These are phyloP conservation scores for Ajuga reptans DNA, from an alignment of 305 asterid genomes.

Conservation along the genomic window DNA sequence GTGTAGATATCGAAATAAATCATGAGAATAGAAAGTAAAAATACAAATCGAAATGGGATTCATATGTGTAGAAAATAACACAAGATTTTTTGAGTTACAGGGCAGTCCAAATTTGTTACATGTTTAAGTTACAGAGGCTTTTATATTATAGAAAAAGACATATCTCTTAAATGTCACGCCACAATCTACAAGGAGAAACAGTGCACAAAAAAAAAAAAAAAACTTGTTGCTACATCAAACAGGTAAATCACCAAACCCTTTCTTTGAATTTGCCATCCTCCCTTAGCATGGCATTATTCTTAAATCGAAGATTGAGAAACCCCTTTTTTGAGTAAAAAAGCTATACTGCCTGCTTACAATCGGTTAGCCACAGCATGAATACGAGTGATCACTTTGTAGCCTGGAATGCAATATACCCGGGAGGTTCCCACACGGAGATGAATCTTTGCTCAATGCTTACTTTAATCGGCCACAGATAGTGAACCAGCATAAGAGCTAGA, in stretches of 20 bases:
- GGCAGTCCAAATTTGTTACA: neutral
- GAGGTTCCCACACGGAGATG: neutral
- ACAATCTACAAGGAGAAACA: constrained; percentile 12
- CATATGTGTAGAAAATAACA: no score
- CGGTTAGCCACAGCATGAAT: neutral
- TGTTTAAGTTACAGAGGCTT: neutral
- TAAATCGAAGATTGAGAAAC: neutral
- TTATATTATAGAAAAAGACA: constrained; percentile 13
- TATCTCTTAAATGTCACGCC: neutral
- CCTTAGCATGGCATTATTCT: neutral
- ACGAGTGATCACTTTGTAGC: neutral
- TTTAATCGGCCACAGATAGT: neutral
- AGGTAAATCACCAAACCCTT: neutral
- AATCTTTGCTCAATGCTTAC: neutral
- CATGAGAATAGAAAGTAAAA: neutral
- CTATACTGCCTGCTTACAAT: neutral
- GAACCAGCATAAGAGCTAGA: constrained; percentile 1
- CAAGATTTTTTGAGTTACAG: no score
- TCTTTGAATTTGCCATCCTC: neutral
- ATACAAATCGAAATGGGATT: neutral
- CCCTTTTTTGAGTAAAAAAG: neutral
- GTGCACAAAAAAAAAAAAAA: constrained; percentile 2
- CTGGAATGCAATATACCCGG: neutral
- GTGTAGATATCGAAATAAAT: no score
- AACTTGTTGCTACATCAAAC: neutral